Evolutionary conservation across 2,329 filamentous ascomycete genomes (phyloP), one percentile per base, ranked within the genome.

Genomic region (Penicillium rolfsii): DNA sequence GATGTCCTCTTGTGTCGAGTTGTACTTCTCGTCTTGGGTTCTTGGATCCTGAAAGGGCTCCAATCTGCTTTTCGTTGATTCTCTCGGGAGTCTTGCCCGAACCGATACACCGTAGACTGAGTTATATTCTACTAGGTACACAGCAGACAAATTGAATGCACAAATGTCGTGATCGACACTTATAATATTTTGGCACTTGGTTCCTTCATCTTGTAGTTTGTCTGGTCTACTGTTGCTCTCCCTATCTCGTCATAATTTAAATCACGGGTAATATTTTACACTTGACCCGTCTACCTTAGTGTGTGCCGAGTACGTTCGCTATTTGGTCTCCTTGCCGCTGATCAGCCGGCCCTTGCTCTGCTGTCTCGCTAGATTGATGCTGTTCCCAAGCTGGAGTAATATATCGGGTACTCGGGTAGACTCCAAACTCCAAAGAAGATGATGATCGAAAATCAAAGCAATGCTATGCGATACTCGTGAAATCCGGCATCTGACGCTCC

Each of bases 401-500:
- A 4, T 14, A 36, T 36, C 5, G 4, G 14, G 35, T 14, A 12
- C 35, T 5, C 35, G 11, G 35, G 12, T 12, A 5, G 28, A 30
- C 28, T 8, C 33, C 28, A 5, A 7, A 33, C 30, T 6, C 9
- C 12, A 12, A 36, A 26, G 12, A 40, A 56, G 9, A 38, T 49
- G 22, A 24, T 52, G 22, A 14, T 55, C 43, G 35, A 19, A 43
- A 22, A 43, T 50, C 28, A 63, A 66, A 63, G 48, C 55, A 60
- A 58, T 61, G 53, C 57, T 61, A 61, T 64, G 59, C 57, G 63
- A 65, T 63, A 40, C 58, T 68, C 59, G 60, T 63, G 57, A 50
- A 35, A 58, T 63, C 63, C 61, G 41, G 58, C 50, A 46, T 59
- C 53, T 56, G 52, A 62, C 38, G 58, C 52, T 43, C n/a, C 63